Evolutionary conservation across 225 moss, liverwort and hornwort genomes (phyloP), one percentile per base, ranked within the genome.

Genomic region (Polytrichum formosum): DNA sequence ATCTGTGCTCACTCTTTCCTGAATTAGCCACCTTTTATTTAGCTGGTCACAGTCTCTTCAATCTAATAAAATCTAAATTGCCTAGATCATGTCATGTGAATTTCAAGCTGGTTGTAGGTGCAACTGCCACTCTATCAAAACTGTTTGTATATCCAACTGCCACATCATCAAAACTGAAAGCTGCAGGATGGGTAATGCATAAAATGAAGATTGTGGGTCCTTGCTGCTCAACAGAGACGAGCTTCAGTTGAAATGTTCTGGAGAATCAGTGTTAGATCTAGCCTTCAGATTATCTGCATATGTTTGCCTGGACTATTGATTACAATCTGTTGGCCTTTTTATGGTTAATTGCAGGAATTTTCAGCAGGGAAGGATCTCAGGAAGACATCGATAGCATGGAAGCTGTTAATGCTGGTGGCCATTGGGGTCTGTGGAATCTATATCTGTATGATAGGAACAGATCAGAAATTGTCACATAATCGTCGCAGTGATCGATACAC

Each of bases 351-450:
- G 70, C 83, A 87, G 87, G 87, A 81, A 29, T 0, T 71, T 23
- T 61, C 77, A 37, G 82, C 80, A 72, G 61, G 64, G 22, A 83
- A 81, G 65, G 83, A 83, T n/a, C 58, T 71, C 28, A 85, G 70
- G 67, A 85, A 70, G 74, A 69, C 67, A 9, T 61, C 76, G 20
- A 72, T 69, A 17, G 61, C 84, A 66, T 85, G 78, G 85, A 81
- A 76, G 28, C 76, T 85, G 65, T 81, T 89, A 55, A 64, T 81
- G 56, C 66, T 85, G 64, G 72, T 83, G 17, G 63, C 85, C 61
- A 54, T 89, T 18, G 88, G 79, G 53, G 78, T 70, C 7, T 83
- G 72, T 76, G 88, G 78, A n/a, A 63, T 89, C 4, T 89, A 81
- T 67, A 61, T 81, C 53, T 83, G 83, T 65, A 77, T 89, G 74